These are phyloP conservation scores for Gonium pectorale DNA, from an alignment of 139 green algal genomes.

Conservation along the genomic window DNA sequence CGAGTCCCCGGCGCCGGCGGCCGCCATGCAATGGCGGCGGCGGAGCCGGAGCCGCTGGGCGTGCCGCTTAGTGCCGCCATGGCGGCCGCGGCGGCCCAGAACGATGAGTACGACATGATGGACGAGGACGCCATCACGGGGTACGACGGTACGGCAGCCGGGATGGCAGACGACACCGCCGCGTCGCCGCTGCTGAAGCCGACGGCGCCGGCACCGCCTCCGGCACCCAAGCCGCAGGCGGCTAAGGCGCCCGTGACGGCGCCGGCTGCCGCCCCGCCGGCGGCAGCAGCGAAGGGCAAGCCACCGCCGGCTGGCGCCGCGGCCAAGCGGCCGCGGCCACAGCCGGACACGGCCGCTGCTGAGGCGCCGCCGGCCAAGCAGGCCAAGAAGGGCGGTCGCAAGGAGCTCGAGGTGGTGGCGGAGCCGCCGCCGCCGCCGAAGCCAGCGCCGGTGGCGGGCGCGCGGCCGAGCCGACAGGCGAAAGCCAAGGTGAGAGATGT, in stretches of 20 bases:
- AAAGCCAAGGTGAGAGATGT: conserved; percentile 41
- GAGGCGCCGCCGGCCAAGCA: background rate
- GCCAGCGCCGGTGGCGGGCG: background rate
- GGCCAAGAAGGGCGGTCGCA: background rate
- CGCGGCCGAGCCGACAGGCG: background rate
- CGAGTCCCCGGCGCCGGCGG: background rate
- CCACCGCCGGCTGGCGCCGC: background rate
- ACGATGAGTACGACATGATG: background rate
- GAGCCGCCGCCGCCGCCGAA: background rate
- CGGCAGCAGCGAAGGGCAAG: background rate
- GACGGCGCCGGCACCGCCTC: background rate
- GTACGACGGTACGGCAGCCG: background rate
- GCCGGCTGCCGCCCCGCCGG: background rate
- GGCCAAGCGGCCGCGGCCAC: too few relatives aligned
- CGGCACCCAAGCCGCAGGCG: background rate
- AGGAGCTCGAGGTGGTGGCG: background rate
- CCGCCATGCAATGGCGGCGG: background rate
- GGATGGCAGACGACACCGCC: conserved; percentile 12
- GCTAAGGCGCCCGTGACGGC: background rate
- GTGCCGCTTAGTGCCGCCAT: background rate
- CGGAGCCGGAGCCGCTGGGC: background rate
- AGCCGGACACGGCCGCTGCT: too few relatives aligned
- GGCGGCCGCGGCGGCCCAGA: background rate
- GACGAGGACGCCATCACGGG: conserved; percentile 28
- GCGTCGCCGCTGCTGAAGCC: conserved; percentile 11